Evolutionary conservation across 2,329 filamentous ascomycete species (phyloP), one percentile per base, ranked within the genome.

Genomic region (Phialemonium atrogriseum): DNA sequence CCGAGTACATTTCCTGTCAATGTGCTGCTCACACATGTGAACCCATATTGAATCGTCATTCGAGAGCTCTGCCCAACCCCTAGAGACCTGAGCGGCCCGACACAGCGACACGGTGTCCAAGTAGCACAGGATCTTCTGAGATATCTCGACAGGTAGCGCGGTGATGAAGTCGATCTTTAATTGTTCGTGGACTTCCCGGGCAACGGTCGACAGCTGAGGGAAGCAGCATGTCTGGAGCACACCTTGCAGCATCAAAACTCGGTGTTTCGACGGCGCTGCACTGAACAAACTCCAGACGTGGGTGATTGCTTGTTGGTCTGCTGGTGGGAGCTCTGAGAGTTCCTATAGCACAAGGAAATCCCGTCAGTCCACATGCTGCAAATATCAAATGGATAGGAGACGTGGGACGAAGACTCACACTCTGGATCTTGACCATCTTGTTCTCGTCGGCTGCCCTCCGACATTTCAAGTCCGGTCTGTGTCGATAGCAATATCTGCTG

Each of bases 251-350:
- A 98, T 96, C 37, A 98, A 71, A 41, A 94, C 89, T 45, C 91
- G 80, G 51, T 96, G 89, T 54, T 93, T 94, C 8, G 86, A 74
- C 0, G 91, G 91, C 1, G 91, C 88, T 23, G 91, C 91, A 1
- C 89, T 96, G 64, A 98, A 98, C 28, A 96, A 70, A 0, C 89
- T 94, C 91, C 91, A 98, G 34, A 96, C 88, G 50, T 95, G 89
- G 20, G 88, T 86, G 48, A 98, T 95, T 50, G 84, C 88, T 59
- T 95, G 86, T 59, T 94, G 87, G 54, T 98, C 91, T 42, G 75
- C 78, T 40, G 82, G 74, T 5, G 87, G 81, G 20, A 95, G 72
- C 27, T 73, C 78, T 46, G 89, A 83, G 32, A 96, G 75, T 56
- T 91, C 83, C 80, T 88, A n/a, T n/a, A 40, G 30, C 15, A 32